Conservation (phyloP, 306 rosid genomes). For the Dryas octopetala region DNA sequence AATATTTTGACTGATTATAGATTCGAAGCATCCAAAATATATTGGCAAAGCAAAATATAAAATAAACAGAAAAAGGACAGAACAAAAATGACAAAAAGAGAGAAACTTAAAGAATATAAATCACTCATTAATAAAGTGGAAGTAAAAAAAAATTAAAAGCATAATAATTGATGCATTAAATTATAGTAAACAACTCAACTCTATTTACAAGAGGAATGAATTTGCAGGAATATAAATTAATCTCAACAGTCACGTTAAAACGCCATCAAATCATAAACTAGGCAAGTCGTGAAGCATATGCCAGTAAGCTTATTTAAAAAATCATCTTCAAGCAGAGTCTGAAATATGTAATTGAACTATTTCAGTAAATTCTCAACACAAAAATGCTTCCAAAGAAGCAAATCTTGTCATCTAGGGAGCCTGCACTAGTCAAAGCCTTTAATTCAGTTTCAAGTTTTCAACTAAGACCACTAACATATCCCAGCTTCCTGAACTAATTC, state of each 20-base stretch:
- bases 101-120: background rate
- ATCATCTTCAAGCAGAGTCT: background rate
- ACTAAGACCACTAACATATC: too few relatives aligned
- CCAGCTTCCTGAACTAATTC: background rate
- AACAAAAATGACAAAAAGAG: background rate
- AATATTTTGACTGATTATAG: conserved; percentile 18
- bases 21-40: conserved; percentile 11
- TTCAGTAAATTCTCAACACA: background rate
- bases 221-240: background rate
- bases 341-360: background rate
- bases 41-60: background rate
- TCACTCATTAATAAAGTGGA: background rate
- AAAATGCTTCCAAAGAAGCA: too few relatives aligned
- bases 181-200: background rate
- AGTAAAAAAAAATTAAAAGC: background rate
- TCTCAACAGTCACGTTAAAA: too few relatives aligned
- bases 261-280: too few relatives aligned
- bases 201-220: background rate
- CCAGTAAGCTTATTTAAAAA: too few relatives aligned
- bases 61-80: background rate
- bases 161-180: background rate
- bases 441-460: too few relatives aligned
- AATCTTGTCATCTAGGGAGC: too few relatives aligned
- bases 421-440: too few relatives aligned
- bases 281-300: too few relatives aligned